Evolutionary conservation across 768 basidiomycete genomes (phyloP), one percentile per base, ranked within the genome.

Genomic region (Tricholoma saponaceum): DNA sequence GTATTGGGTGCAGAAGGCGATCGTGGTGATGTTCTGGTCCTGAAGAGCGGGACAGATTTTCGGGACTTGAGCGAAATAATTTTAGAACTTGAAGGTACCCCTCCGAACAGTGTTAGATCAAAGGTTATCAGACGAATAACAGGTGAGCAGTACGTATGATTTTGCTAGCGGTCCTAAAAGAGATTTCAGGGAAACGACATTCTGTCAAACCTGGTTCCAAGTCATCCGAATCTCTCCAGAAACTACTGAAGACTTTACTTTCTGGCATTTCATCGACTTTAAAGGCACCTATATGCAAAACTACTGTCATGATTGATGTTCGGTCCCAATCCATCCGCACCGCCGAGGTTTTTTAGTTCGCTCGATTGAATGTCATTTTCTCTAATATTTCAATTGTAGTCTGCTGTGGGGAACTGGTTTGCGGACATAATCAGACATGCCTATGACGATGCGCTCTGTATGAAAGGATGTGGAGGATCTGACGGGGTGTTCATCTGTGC

Each of bases 31-130:
- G 75, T 89, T 28, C 74, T 92, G 18, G 77, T 89, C 18, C 75
- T 94, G 58, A 95, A 95, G 72, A 93, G 90, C 65, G 94, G 94
- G 7, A 90, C 87, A 2, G 92, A 96, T 72, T 96, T 96, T 67
- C 82, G 89, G 35, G 92, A 95, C 60, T 73, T 95, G 32, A 92
- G 90, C 52, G 89, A 91, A 59, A 73, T 94, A 44, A 76, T 71
- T 0, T 71, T 96, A 20, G 83, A 84, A 56, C 73, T 95, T 13
- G 72, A 75, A 25, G 73, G 82, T 51, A 79, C 86, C 1, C 81
- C 89, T 1, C 67, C 75, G 28, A 86, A 84, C 1, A 87, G 85
- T 63, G 71, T 89, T 10, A 78, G 94, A 60, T 76, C 68, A 44
- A 86, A 84, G 64, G 72, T 89, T 3, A 85, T 96, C 62, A 82